phyloP scores from a whole-genome alignment of 345 rosid species.

The Leavenworthia alabamica region DNA sequence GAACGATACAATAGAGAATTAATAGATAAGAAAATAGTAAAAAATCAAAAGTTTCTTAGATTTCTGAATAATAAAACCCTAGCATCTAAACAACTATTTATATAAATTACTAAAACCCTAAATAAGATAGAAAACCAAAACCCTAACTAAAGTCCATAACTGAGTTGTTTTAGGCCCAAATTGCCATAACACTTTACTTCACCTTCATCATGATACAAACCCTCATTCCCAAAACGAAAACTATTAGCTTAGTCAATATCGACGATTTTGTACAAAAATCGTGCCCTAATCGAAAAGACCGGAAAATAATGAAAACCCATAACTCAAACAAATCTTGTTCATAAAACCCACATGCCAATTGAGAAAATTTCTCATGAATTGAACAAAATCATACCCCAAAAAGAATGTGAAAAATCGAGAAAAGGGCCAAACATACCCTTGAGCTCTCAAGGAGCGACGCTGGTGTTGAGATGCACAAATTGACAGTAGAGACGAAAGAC shows the following conservation, averaged over 20 bases:
- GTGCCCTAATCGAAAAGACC: slow-evolving; percentile 16
- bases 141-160: too few relatives aligned
- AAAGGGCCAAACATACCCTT: slow-evolving; percentile 31
- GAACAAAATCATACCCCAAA: not conserved
- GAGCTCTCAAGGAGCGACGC: slow-evolving; percentile 66
- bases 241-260: slow-evolving; percentile 35
- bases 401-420: slow-evolving; percentile 1
- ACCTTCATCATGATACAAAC: too few relatives aligned
- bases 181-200: too few relatives aligned
- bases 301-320: slow-evolving; percentile 8
- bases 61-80: too few relatives aligned
- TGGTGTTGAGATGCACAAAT: slow-evolving; percentile 54
- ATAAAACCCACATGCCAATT: slow-evolving; percentile 18
- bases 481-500: slow-evolving; percentile 57
- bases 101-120: too few relatives aligned
- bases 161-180: too few relatives aligned
- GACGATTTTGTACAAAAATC: not conserved
- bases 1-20: too few relatives aligned
- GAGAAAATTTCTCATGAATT: not conserved
- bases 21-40: too few relatives aligned
- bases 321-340: slow-evolving; percentile 11
- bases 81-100: too few relatives aligned
- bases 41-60: too few relatives aligned
- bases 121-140: too few relatives aligned
- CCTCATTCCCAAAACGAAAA: slow-evolving; percentile 6